A percentile compares a stretch with the other conserved stretches of the same genome.
Evolutionary conservation across 805 yeast species (phyloP).

Genomic region (Torulaspora delbrueckii): DNA sequence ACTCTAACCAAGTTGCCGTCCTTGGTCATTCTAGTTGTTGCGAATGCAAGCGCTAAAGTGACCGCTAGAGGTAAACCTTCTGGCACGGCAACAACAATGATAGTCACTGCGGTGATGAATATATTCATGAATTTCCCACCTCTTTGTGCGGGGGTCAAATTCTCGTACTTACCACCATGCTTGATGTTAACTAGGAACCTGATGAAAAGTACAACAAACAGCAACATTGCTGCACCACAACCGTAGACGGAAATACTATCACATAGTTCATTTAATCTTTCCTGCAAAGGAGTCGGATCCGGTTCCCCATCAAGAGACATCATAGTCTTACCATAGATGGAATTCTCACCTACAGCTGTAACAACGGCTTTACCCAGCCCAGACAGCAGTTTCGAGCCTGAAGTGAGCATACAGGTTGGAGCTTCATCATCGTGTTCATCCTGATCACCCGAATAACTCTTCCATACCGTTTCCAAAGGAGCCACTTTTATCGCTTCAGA

Average conservation of each 20-base stretch:
- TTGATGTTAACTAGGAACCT: conserved; percentile 51
- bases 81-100: conserved; percentile 98
- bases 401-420: conserved; percentile 77
- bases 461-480: conserved; percentile 45
- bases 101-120: conserved; percentile 83
- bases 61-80: conserved; percentile 98
- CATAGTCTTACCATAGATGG: conserved; percentile 91
- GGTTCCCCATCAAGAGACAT: conserved; percentile 66
- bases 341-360: conserved; percentile 85
- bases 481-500: conserved; percentile 72
- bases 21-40: conserved; percentile 96
- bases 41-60: conserved; percentile 93
- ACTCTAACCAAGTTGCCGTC: conserved; percentile 96
- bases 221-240: conserved; percentile 72
- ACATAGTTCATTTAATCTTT: conserved; percentile 73
- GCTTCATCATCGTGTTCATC: conserved; percentile 11
- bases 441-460: conserved; percentile 11
- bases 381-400: conserved; percentile 82
- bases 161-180: conserved; percentile 43
- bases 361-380: conserved; percentile 85
- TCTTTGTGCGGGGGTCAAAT: conserved; percentile 58
- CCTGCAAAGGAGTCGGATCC: conserved; percentile 86
- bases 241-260: conserved; percentile 96
- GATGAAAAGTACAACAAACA: conserved; percentile 73
- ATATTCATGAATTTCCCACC: conserved; percentile 82